These are phyloP conservation scores for Axilococcus clingmanii DNA, from an alignment of 139 green algal genomes.

Conservation along the genomic window DNA sequence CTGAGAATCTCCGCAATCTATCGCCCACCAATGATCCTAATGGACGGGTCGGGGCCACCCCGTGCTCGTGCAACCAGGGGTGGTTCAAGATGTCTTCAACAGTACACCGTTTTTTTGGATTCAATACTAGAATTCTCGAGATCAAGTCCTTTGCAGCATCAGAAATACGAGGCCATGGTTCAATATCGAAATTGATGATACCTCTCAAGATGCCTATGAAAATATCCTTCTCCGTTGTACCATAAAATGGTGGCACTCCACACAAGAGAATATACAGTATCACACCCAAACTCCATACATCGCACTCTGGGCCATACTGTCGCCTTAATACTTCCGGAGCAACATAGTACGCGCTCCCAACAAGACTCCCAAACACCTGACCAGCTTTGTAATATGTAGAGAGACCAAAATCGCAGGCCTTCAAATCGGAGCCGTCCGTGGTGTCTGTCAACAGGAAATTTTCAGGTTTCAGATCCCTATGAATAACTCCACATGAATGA, in stretches of 20 bases:
- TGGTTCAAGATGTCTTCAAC: conserved; percentile 25
- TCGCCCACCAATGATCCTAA: conserved; percentile 29
- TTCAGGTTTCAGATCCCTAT: conserved; percentile 67
- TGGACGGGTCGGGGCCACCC: conserved; percentile 26
- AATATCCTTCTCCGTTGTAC: conserved; percentile 59
- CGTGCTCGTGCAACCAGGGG: conserved; percentile 27
- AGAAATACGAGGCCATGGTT: conserved; percentile 31
- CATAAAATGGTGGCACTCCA: conserved; percentile 81
- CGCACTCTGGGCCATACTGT: conserved; percentile 48
- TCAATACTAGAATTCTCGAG: conserved; percentile 23
- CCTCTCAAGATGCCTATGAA: conserved; percentile 51
- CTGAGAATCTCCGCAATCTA: conserved; percentile 45
- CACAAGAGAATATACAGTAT: conserved; percentile 88
- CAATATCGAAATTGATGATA: conserved; percentile 29
- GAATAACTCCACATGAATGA: conserved; percentile 29
- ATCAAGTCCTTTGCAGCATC: conserved; percentile 30
- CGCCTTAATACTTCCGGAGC: conserved; percentile 63
- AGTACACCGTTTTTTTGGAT: conserved; percentile 17
- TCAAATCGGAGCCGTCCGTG: conserved; percentile 26
- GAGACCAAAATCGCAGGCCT: conserved; percentile 71
- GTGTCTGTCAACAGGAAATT: conserved; percentile 63
- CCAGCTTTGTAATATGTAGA: conserved; percentile 52
- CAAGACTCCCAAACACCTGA: conserved; percentile 21
- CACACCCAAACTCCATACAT: conserved; percentile 82
- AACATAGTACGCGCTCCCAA: conserved; percentile 57